A percentile compares a stretch with the other conserved stretches of the same genome.
phyloP scores from a whole-genome alignment of 1,139 yeast species.

The Suhomyces bokatorum region DNA sequence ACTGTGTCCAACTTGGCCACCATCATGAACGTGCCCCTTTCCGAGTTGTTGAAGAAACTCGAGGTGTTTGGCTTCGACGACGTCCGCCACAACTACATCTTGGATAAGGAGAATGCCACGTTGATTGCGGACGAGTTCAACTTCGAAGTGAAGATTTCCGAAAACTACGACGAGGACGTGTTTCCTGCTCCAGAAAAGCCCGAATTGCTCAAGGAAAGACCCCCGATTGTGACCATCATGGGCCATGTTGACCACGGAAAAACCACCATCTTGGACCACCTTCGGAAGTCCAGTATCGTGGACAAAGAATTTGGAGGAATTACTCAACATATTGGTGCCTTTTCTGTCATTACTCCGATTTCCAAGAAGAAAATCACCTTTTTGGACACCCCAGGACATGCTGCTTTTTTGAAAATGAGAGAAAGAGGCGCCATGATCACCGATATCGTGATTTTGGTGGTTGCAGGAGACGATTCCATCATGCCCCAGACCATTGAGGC shows the following conservation, averaged over 20 bases:
- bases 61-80: slow-evolving; percentile 74
- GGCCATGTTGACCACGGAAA: slow-evolving; percentile 99
- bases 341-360: slow-evolving; percentile 75
- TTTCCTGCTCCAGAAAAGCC: slow-evolving; percentile 49
- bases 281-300: slow-evolving; percentile 82
- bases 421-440: slow-evolving; percentile 95
- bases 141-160: slow-evolving; percentile 61
- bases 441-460: slow-evolving; percentile 87
- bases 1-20: slow-evolving; percentile 78
- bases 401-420: slow-evolving; percentile 94
- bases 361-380: slow-evolving; percentile 81
- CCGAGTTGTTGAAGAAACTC: slow-evolving; percentile 58
- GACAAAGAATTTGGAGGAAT: slow-evolving; percentile 93
- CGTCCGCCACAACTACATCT: slow-evolving; percentile 71
- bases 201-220: slow-evolving; percentile 57
- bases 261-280: slow-evolving; percentile 84
- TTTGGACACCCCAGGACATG: slow-evolving; percentile 97
- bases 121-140: slow-evolving; percentile 89
- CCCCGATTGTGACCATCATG: slow-evolving; percentile 97
- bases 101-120: slow-evolving; percentile 83
- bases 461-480: slow-evolving; percentile 97
- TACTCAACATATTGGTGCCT: slow-evolving; percentile 98
- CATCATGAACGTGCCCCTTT: slow-evolving; percentile 63
- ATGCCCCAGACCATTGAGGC: slow-evolving; percentile 98
- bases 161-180: slow-evolving; percentile 63